A percentile compares a stretch with the other conserved stretches of the same genome.
Conservation (phyloP, 257 asterid genomes). For the Penstemon eatonii region DNA sequence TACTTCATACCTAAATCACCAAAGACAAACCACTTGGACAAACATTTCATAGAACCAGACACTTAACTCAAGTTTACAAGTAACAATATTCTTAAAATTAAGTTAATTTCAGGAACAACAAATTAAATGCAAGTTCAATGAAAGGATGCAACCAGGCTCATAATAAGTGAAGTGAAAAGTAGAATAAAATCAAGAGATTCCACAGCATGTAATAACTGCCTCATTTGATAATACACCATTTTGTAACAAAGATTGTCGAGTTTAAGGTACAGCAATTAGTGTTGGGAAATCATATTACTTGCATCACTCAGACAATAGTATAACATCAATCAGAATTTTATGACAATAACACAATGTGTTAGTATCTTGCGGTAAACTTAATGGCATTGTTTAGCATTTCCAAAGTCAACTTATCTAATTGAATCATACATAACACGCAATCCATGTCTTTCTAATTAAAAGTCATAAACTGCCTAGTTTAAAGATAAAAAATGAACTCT, state of each 20-base stretch:
- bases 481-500: too few relatives aligned
- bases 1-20: neutral
- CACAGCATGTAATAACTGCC: neutral
- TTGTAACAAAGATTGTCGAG: neutral
- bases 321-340: neutral
- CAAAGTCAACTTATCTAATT: too few relatives aligned
- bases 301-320: neutral
- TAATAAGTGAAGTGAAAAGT: conserved; percentile 17
- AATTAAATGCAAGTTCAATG: too few relatives aligned
- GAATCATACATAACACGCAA: too few relatives aligned
- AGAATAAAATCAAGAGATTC: neutral
- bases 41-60: conserved; percentile 16
- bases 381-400: too few relatives aligned
- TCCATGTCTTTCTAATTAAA: too few relatives aligned
- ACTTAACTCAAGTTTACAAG: too few relatives aligned
- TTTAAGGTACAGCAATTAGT: neutral
- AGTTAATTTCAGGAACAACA: conserved; percentile 1
- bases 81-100: neutral
- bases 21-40: conserved; percentile 15
- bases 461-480: too few relatives aligned
- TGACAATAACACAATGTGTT: too few relatives aligned
- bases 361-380: too few relatives aligned
- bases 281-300: too few relatives aligned
- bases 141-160: neutral
- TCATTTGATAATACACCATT: neutral